Base-by-base conservation (phyloP, 306 rosid genomes). In the Casuarina cunninghamiana region DNA sequence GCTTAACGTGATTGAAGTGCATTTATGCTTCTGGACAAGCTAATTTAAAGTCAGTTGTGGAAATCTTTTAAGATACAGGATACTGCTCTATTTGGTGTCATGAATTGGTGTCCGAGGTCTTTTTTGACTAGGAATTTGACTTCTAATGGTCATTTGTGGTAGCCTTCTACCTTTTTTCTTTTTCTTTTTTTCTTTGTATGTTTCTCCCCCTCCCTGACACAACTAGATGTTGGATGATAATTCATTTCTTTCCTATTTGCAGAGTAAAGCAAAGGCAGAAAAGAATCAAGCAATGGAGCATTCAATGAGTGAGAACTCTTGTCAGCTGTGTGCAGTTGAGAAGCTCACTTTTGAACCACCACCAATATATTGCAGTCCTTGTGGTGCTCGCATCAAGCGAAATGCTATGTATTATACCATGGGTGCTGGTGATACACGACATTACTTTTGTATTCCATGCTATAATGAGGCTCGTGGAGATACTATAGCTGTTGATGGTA, bases 201-300 rank as follows among this genome's bases (percentile, higher is more conserved):
- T 26, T 19, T 38, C 11, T 13, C 48, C 19, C 21, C 11, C 10
- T 8, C 32, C 72, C 37, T 55, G 15, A 11, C 38, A 11, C 38
- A 76, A 74, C 67, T 16, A 38, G 51, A 53, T 75, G 17, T 78
- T 48, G 32, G 78, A 45, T 54, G 68, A 2, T 63, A 70, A 51
- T 71, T 55, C 76, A 16, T 41, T 69, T 83, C 44, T 72, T 82
- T 73, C 73, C 38, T 73, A 55, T 67, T 69, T 53, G 55, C 87
- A 95, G 97, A 95, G 98, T 86, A 95, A 95, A 85, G 88, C 98
- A 60, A 95, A 95, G 89, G 98, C 88, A 74, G 98, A 95, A 85
- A 95, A 91, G 84, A 92, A 95, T 81, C 97, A 92, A 87, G 98
- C 98, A 74, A 88, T 92, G 97, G 98, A 92, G 86, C 89, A 91